Evolutionary conservation across 352 stramenopile species (phyloP).

Genomic region (Plasmopara viticola): DNA sequence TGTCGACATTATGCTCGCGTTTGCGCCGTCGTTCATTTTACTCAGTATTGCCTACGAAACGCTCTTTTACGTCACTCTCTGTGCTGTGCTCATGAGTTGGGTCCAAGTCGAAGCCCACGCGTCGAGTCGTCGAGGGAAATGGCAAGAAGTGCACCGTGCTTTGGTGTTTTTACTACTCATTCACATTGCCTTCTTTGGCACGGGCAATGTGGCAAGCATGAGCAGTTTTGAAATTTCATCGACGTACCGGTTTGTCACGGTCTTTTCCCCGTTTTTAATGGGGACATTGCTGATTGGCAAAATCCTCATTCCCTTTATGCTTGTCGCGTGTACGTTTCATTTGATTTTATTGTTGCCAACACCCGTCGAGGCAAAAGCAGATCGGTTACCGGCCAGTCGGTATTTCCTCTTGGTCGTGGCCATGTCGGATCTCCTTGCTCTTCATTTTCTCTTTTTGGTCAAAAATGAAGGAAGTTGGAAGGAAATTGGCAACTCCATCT

Average conservation of each 20-base stretch:
- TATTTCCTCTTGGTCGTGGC: constrained; percentile 73
- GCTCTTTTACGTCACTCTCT: constrained; percentile 65
- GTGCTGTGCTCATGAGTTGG: constrained; percentile 53
- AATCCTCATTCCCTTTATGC: constrained; percentile 73
- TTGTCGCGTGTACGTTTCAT: constrained; percentile 65
- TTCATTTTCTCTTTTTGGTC: constrained; percentile 82
- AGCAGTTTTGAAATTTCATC: constrained; percentile 84
- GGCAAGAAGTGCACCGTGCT: constrained; percentile 49
- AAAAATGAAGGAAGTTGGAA: constrained; percentile 85
- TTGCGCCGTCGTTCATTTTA: constrained; percentile 57
- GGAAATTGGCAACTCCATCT: constrained; percentile 84
- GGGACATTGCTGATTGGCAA: constrained; percentile 68
- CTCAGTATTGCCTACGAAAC: constrained; percentile 86
- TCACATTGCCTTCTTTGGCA: constrained; percentile 83
- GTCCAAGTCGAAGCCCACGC: constrained; percentile 40
- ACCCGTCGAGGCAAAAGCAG: constrained; percentile 2
- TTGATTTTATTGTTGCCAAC: constrained; percentile 37
- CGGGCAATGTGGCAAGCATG: constrained; percentile 82
- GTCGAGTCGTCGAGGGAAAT: constrained; percentile 1
- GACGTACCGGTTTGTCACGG: constrained; percentile 77
- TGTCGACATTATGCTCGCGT: constrained; percentile 47
- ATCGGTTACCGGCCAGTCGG: constrained; percentile 29
- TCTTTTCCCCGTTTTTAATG: constrained; percentile 82
- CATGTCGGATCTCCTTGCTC: constrained; percentile 72
- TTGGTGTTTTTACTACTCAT: constrained; percentile 77